Percentiles rank a stretch among this genome's conserved stretches.
Evolutionary conservation across 2,329 filamentous ascomycete genomes (phyloP).

Genomic region (Aspergillus intermedius): DNA sequence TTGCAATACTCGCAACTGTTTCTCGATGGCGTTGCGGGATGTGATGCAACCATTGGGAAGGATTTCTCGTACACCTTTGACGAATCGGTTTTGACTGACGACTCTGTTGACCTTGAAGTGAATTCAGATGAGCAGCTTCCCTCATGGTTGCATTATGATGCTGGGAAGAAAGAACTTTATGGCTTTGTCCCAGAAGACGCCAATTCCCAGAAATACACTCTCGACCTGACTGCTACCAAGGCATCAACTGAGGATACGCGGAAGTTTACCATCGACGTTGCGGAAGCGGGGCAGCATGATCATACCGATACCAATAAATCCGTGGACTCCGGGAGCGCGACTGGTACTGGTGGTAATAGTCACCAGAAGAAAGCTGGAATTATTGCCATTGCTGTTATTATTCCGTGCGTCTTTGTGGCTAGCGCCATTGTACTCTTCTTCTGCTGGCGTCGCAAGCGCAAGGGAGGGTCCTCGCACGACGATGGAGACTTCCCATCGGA

Average conservation of each 20-base stretch:
- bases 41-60: slow-evolving; percentile 46
- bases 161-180: slow-evolving; percentile 37
- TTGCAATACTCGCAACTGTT: slow-evolving; percentile 42
- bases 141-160: slow-evolving; percentile 47
- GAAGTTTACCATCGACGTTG: slow-evolving; percentile 37
- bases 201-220: slow-evolving; percentile 32
- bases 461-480: slow-evolving; percentile 13
- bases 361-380: slow-evolving; percentile 29
- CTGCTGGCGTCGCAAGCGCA: slow-evolving; percentile 28
- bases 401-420: slow-evolving; percentile 26
- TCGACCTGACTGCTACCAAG: slow-evolving; percentile 40
- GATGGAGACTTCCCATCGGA: slow-evolving; percentile 17
- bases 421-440: slow-evolving; percentile 26
- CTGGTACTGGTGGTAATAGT: slow-evolving; percentile 8
- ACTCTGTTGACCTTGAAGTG: slow-evolving; percentile 39
- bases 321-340: slow-evolving; percentile 8
- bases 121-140: slow-evolving; percentile 36
- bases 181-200: slow-evolving; percentile 44
- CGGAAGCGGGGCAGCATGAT: slow-evolving; percentile 13
- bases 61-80: slow-evolving; percentile 45
- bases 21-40: slow-evolving; percentile 34
- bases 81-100: slow-evolving; percentile 35
- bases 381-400: slow-evolving; percentile 31
- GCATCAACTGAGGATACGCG: slow-evolving; percentile 36
- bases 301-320: slow-evolving; percentile 9